These are phyloP conservation scores for Chytridiales sp. DNA, from an alignment of 371 early-diverging fungal genomes.

Conservation along the genomic window DNA sequence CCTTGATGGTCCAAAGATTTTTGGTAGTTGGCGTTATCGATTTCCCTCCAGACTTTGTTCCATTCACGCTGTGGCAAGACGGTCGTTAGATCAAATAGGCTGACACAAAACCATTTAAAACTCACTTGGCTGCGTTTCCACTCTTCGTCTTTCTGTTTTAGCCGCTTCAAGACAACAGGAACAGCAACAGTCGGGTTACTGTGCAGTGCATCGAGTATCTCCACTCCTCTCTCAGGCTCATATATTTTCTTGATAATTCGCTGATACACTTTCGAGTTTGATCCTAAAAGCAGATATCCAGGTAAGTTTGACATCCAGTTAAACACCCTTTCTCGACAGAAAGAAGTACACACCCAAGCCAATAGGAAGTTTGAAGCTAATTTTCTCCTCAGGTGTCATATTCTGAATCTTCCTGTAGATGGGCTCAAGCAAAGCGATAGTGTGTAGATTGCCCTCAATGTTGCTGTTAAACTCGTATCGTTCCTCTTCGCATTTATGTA, in stretches of 20 bases:
- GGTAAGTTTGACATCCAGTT: not conserved
- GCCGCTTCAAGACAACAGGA: constrained; percentile 94
- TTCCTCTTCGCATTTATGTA: constrained; percentile 98
- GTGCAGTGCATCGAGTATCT: constrained; percentile 91
- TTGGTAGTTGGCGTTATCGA: constrained; percentile 91
- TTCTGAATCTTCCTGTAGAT: constrained; percentile 70
- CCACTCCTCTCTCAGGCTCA: constrained; percentile 77
- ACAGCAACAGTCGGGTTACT: constrained; percentile 90
- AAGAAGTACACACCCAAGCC: constrained; percentile 59
- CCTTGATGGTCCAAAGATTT: constrained; percentile 96
- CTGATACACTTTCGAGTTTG: constrained; percentile 81
- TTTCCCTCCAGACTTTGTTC: constrained; percentile 95
- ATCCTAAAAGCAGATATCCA: constrained; percentile 41
- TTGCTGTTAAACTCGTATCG: constrained; percentile 97
- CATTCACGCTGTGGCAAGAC: constrained; percentile 70
- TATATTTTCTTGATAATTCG: constrained; percentile 91
- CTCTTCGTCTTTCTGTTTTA: constrained; percentile 98
- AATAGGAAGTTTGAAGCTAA: constrained; percentile 65
- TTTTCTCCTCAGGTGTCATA: constrained; percentile 82
- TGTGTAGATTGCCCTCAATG: constrained; percentile 89
- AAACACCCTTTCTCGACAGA: too few species aligned
- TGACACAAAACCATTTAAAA: too few species aligned
- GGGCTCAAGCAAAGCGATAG: constrained; percentile 90
- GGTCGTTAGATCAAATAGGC: not conserved
- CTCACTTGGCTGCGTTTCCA: constrained; percentile 83